Base-by-base conservation (phyloP, 2,329 filamentous ascomycete genomes). In the Chalara sp. region DNA sequence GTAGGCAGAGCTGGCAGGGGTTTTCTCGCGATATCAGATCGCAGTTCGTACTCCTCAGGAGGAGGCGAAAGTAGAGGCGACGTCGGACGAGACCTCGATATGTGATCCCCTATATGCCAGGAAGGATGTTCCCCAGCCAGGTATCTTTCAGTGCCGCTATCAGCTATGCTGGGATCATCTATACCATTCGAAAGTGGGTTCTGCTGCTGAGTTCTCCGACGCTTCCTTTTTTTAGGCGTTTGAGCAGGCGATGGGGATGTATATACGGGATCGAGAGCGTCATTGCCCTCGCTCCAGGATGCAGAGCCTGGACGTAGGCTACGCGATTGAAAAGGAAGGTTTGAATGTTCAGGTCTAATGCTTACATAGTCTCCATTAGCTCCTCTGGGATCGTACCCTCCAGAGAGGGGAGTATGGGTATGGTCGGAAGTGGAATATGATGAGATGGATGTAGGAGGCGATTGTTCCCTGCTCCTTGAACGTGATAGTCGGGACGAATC, bases 1-100 rank as follows among this genome's bases (percentile, higher is more conserved):
- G 40, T 44, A 31, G 57, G 57, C 13, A 59, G 45, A 13, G 56
- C 51, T 44, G 57, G 57, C 11, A 59, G 42, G 11, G 57, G 56
- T 35, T 59, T 59, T 28, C 52, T 44, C 28, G 50, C 48, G 42
- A 53, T 54, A 13, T 37, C 47, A 32, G 52, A 51, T 32, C 41
- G 10, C 6, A 37, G 45, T 32, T 48, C 43, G 6, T 13, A 35
- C n/a, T 47, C 13, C 6, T 37, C 33, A 13, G 44, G 49, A 13
- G 35, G 46, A 11, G 56, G 53, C 21, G 47, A 47, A 43, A 50
- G 35, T 28, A 56, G 37, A 10, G 35, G 29, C 21, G 45, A 50
- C 21, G 52, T 21, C 3, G 21, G 21, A 21, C 21, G 21, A 3
- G 21, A 21, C 21, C 21, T 21, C 21, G 21, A 21, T 21, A 21